phyloP scores from a whole-genome alignment of 228 moss, liverwort and hornwort genomes.

The Sphagnum magellanicum region DNA sequence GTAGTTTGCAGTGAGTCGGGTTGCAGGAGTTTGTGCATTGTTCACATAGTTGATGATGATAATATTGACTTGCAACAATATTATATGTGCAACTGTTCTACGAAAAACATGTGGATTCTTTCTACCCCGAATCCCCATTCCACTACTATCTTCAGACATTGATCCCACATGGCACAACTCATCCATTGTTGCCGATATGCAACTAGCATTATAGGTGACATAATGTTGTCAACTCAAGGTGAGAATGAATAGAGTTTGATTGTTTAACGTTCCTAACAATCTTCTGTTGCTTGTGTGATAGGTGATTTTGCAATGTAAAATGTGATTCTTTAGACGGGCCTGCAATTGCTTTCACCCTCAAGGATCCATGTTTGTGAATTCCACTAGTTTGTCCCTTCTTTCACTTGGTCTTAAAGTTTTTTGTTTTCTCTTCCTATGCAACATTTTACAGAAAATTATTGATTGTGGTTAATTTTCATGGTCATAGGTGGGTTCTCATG shows the following conservation, averaged over 20 bases:
- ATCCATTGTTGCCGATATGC: constrained; percentile 1
- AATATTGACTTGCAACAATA: background rate
- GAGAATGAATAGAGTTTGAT: constrained; percentile 47
- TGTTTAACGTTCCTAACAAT: constrained; percentile 43
- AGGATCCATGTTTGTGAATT: constrained; percentile 80
- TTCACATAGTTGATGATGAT: background rate
- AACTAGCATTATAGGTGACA: constrained; percentile 9
- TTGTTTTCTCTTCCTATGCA: background rate
- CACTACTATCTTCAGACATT: background rate
- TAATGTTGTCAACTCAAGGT: constrained; percentile 19
- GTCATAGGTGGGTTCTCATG: constrained; percentile 77
- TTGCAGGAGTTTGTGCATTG: background rate
- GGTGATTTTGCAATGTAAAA: constrained; percentile 97
- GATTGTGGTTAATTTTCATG: too few species aligned
- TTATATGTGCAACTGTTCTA: constrained; percentile 29
- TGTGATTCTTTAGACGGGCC: constrained; percentile 94
- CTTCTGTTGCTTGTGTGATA: constrained; percentile 79
- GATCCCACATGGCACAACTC: background rate
- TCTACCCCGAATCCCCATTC: constrained; percentile 4
- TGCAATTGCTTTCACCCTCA: constrained; percentile 75
- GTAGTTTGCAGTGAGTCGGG: background rate
- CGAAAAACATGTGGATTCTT: constrained; percentile 32
- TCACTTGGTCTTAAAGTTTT: background rate
- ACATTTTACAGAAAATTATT: background rate
- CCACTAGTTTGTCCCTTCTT: constrained; percentile 33